Evolutionary conservation across 805 yeast species (phyloP).

Genomic region (baker's yeast (Saccharomyces cerevisiae)): DNA sequence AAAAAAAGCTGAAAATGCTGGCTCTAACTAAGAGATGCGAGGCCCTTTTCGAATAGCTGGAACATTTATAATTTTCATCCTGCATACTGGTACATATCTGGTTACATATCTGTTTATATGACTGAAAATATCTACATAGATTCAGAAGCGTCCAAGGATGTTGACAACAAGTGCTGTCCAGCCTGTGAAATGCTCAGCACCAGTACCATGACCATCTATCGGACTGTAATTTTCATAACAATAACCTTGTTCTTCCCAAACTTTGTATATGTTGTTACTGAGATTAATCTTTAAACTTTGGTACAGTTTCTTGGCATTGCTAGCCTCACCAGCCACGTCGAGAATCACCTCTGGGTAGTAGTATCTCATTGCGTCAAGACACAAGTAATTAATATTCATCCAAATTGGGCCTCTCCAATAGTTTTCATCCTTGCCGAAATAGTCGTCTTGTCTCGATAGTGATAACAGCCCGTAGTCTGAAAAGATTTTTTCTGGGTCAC

Average conservation of each 20-base stretch:
- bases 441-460: slow-evolving; percentile 55
- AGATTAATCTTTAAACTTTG: slow-evolving; percentile 52
- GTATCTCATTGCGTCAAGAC: slow-evolving; percentile 57
- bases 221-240: slow-evolving; percentile 91
- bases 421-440: slow-evolving; percentile 72
- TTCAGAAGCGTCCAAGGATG: slow-evolving; percentile 46
- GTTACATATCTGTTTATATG: background rate
- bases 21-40: background rate
- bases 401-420: slow-evolving; percentile 96
- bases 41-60: background rate
- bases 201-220: slow-evolving; percentile 60
- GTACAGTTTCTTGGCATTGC: slow-evolving; percentile 45
- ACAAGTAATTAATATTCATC: slow-evolving; percentile 83
- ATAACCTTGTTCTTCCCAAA: slow-evolving; percentile 69
- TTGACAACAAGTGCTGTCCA: slow-evolving; percentile 82
- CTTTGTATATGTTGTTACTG: slow-evolving; percentile 56
- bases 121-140: background rate
- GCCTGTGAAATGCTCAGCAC: slow-evolving; percentile 86
- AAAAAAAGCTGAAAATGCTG: background rate
- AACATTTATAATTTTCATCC: background rate
- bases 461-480: slow-evolving; percentile 73
- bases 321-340: slow-evolving; percentile 11
- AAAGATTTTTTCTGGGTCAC: slow-evolving; percentile 71
- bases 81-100: background rate
- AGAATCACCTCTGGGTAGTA: slow-evolving; percentile 37